Base-by-base conservation (phyloP, 768 basidiomycete species). In the Kockovaella imperatae region DNA sequence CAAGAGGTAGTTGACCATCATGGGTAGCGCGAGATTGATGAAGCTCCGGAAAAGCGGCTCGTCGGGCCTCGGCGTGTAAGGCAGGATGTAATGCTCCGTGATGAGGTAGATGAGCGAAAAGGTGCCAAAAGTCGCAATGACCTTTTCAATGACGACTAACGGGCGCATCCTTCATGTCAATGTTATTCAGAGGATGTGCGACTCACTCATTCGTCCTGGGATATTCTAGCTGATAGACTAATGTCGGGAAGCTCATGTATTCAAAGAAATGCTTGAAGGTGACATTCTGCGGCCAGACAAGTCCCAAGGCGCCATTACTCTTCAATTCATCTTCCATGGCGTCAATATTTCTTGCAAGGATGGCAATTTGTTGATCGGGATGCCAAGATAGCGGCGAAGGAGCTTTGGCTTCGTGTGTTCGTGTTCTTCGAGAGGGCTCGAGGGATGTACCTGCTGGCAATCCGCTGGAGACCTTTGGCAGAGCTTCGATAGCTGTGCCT, bases 161-260 rank as follows among this genome's bases (percentile, higher is more conserved):
- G 71, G 86, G 71, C 79, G 80, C 41, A 76, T 67, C 11, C 74
- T 75, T 51, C 4, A 30, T 5, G 11, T 6, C 4, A 24, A n/a
- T 13, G 30, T 49, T 17, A 29, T 20, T 20, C 26, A 11, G 28
- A 34, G 13, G 24, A 5, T 32, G 23, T 15, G 20, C 25, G 14
- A 72, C 79, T 42, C 62, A 87, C 87, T 77, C 74, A 26, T 86
- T 81, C 8, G 93, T 96, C 42, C 93, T 75, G 8, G 93, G 93
- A 69, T 91, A 99, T 71, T 96, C 91, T 28, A 97, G 75, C 69
- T 97, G 90, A 64, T 99, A 99, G 5, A 96, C 90, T 35, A 99
- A 77, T 0, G 88, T 88, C 13, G 95, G 95, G 38, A 86, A 82
- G 31, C 91, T 73, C 73, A 87, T 80, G 72, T 91, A 99, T 31